phyloP scores from a whole-genome alignment of 2,329 filamentous ascomycete genomes.

The Pleurostoma richardsiae region DNA sequence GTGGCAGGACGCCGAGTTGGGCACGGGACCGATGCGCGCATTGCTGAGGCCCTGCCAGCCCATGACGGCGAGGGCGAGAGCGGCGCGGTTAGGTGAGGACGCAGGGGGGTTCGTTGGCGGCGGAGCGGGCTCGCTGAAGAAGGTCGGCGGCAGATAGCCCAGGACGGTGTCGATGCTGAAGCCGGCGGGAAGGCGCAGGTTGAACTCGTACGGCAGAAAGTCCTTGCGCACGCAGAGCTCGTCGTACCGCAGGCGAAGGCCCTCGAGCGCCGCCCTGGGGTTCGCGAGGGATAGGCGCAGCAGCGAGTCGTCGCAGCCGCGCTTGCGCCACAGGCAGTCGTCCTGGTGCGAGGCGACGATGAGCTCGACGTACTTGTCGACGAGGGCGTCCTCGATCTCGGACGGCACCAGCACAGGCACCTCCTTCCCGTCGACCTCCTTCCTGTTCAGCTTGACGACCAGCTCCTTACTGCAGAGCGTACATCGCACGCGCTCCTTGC shows the following conservation, averaged over 20 bases:
- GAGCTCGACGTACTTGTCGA: conserved; percentile 69
- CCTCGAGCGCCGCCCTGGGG: conserved; percentile 50
- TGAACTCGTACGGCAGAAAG: conserved; percentile 58
- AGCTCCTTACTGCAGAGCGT: conserved; percentile 80
- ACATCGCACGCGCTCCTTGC: conserved; percentile 79
- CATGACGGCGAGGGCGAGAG: conserved; percentile 64
- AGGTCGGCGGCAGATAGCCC: conserved; percentile 44
- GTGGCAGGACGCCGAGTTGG: conserved; percentile 73
- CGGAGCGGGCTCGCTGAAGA: conserved; percentile 43
- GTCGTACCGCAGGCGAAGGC: conserved; percentile 59
- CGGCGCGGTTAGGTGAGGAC: conserved; percentile 48
- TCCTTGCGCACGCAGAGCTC: conserved; percentile 50
- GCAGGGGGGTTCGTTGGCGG: conserved; percentile 19
- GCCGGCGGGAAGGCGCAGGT: conserved; percentile 49
- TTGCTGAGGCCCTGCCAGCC: conserved; percentile 69
- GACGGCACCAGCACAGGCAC: conserved; percentile 49
- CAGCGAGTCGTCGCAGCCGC: conserved; percentile 73
- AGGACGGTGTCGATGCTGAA: conserved; percentile 47
- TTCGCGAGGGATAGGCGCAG: conserved; percentile 61
- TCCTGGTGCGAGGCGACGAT: conserved; percentile 73
- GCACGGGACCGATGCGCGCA: conserved; percentile 51
- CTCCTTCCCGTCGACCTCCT: conserved; percentile 51
- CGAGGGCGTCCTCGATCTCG: conserved; percentile 64
- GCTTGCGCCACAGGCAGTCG: conserved; percentile 79
- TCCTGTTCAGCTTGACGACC: conserved; percentile 69